Conservation (phyloP, 768 basidiomycete species). For the Hericium coralloides region DNA sequence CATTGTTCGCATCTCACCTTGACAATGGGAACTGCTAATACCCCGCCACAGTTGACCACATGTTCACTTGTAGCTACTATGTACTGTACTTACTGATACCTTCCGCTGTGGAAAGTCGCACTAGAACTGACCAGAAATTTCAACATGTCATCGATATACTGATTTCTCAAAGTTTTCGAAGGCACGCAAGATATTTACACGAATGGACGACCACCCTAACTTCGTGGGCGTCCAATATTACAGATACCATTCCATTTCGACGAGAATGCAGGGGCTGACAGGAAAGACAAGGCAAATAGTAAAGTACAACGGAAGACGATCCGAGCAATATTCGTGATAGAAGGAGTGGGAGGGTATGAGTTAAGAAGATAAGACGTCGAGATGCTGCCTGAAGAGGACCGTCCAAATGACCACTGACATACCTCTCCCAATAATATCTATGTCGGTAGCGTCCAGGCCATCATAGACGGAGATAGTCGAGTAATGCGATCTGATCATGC, state of each 20-base stretch:
- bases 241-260: not conserved
- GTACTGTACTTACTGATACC: too few relatives aligned
- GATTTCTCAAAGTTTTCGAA: too few relatives aligned
- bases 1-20: too few relatives aligned
- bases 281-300: slow-evolving; percentile 1
- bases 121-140: too few relatives aligned
- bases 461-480: slow-evolving; percentile 1
- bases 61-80: too few relatives aligned
- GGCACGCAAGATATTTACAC: too few relatives aligned
- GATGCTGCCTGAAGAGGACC: not conserved
- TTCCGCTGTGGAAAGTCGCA: too few relatives aligned
- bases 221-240: not conserved
- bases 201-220: not conserved
- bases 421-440: slow-evolving; percentile 6
- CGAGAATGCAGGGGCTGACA: not conserved
- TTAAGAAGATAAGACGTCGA: not conserved
- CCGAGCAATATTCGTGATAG: slow-evolving; percentile 11
- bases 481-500: slow-evolving; percentile 3
- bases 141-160: too few relatives aligned
- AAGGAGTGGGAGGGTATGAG: not conserved
- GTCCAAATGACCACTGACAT: not conserved
- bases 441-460: slow-evolving; percentile 1
- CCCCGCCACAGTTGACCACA: too few relatives aligned
- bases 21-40: too few relatives aligned
- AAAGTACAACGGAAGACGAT: slow-evolving; percentile 11